Percentiles rank a stretch among this genome's conserved stretches.
Evolutionary conservation across 768 basidiomycete species (phyloP).

Genomic region (Pilatotrama ljubarskyi): DNA sequence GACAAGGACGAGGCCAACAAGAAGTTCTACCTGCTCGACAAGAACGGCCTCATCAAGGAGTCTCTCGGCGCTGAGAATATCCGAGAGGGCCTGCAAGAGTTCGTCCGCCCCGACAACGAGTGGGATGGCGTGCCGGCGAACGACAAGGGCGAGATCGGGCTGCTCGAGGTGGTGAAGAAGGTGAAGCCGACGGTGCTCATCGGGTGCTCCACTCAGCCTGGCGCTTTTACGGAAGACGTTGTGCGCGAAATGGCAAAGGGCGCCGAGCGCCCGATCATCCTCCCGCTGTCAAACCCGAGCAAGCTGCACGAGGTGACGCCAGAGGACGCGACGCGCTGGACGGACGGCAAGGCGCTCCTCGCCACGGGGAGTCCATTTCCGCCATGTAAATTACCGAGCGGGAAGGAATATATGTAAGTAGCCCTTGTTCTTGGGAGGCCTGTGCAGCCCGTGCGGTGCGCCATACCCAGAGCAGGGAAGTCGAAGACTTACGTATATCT

Average conservation of each 20-base stretch:
- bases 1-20: slow-evolving; percentile 58
- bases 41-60: slow-evolving; percentile 55
- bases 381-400: slow-evolving; percentile 62
- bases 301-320: slow-evolving; percentile 73
- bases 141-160: slow-evolving; percentile 42
- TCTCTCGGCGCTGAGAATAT: slow-evolving; percentile 46
- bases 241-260: slow-evolving; percentile 66
- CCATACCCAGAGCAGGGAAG: background rate
- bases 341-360: slow-evolving; percentile 72
- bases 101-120: slow-evolving; percentile 55
- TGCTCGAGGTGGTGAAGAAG: slow-evolving; percentile 70
- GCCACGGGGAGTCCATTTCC: slow-evolving; percentile 87
- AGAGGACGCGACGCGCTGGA: slow-evolving; percentile 76
- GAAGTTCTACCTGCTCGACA: slow-evolving; percentile 74
- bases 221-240: slow-evolving; percentile 76
- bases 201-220: slow-evolving; percentile 75
- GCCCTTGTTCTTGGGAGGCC: background rate
- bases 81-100: slow-evolving; percentile 52
- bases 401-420: slow-evolving; percentile 65
- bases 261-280: slow-evolving; percentile 75
- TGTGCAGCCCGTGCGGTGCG: background rate
- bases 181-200: slow-evolving; percentile 82
- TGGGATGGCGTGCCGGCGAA: slow-evolving; percentile 45
- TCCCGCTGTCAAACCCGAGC: slow-evolving; percentile 84
- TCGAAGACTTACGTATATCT: background rate